Evolutionary conservation across 2,329 filamentous ascomycete genomes (phyloP), one percentile per base, ranked within the genome.

Genomic region (Aspergillus neotritici): DNA sequence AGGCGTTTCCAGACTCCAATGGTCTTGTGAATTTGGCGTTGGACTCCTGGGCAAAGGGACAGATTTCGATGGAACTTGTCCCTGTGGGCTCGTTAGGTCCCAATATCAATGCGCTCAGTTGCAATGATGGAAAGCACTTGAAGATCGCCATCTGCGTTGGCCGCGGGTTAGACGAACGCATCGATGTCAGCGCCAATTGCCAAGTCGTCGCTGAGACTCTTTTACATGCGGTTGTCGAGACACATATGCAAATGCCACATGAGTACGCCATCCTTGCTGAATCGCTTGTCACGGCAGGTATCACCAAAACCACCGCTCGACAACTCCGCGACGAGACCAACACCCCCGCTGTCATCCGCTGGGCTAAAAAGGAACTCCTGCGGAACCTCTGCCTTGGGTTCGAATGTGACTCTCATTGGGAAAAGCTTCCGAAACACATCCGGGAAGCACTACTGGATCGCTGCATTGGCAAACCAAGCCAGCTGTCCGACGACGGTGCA

Each of bases 391-490:
- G 72, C 37, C 56, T 78, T 16, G 73, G 74, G 0, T 67, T 75
- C 25, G 66, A 77, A 32, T 66, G 65, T 37, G 74, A 78, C 41
- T 66, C 65, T 8, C 64, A 75, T 25, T 79, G 76, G 76, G 75
- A 78, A 31, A 60, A 54, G 16, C 57, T 78, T 9, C 72, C 75
- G 3, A 54, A 65, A 12, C 62, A 68, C 6, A 67, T 77, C 42
- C 65, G 76, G 34, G 57, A 61, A n/a, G 54, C 72, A 5, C 60
- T 78, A 14, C 55, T 78, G 3, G 59, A 63, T 37, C 66, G 74
- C 43, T 75, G 71, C 45, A 55, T 70, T 14, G 73, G 73, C 5
- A 61, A 67, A 21, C 59, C 64, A 7, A 66, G 63, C 35, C 53
- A 58, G 15, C 57, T 75, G n/a, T 65, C 68, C 0, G 65, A 67